These are phyloP conservation scores for Cystobasidium onofrii DNA, from an alignment of 768 basidiomycete genomes.

Conservation along the genomic window DNA sequence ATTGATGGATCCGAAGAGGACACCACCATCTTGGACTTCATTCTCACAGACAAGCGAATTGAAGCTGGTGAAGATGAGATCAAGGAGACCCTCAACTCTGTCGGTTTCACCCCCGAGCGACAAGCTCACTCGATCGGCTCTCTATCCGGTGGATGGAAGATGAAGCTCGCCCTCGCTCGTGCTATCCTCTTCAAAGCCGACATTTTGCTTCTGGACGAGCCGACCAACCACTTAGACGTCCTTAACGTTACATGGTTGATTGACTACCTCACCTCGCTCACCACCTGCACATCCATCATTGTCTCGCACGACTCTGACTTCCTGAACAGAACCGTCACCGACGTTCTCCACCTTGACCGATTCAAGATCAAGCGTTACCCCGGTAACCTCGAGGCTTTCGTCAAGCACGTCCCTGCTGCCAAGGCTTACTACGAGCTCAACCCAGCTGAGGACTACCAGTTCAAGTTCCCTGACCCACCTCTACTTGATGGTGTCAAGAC, in stretches of 20 bases:
- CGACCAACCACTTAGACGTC: slow-evolving; percentile 72
- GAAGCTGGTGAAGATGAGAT: slow-evolving; percentile 51
- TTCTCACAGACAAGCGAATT: slow-evolving; percentile 62
- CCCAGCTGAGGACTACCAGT: slow-evolving; percentile 59
- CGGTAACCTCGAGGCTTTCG: slow-evolving; percentile 85
- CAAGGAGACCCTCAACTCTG: slow-evolving; percentile 67
- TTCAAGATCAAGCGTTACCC: slow-evolving; percentile 90
- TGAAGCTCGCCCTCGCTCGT: slow-evolving; percentile 92
- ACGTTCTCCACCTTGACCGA: slow-evolving; percentile 68
- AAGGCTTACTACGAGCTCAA: slow-evolving; percentile 94
- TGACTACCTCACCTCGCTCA: slow-evolving; percentile 54
- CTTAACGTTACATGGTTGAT: slow-evolving; percentile 87
- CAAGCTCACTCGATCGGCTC: slow-evolving; percentile 81
- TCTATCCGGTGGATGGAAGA: slow-evolving; percentile 97
- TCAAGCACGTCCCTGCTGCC: slow-evolving; percentile 81
- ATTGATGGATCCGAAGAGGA: slow-evolving; percentile 58
- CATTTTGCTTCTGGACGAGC: slow-evolving; percentile 60
- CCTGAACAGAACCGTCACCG: slow-evolving; percentile 87
- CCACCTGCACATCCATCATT: slow-evolving; percentile 81
- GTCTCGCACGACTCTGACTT: slow-evolving; percentile 97
- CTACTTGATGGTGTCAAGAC: slow-evolving; percentile 82
- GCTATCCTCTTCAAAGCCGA: slow-evolving; percentile 90
- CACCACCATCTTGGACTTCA: slow-evolving; percentile 74
- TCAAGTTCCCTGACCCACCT: slow-evolving; percentile 90
- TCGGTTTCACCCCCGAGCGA: slow-evolving; percentile 81